Conservation (phyloP, 805 yeast species). For the Candida ficus region DNA sequence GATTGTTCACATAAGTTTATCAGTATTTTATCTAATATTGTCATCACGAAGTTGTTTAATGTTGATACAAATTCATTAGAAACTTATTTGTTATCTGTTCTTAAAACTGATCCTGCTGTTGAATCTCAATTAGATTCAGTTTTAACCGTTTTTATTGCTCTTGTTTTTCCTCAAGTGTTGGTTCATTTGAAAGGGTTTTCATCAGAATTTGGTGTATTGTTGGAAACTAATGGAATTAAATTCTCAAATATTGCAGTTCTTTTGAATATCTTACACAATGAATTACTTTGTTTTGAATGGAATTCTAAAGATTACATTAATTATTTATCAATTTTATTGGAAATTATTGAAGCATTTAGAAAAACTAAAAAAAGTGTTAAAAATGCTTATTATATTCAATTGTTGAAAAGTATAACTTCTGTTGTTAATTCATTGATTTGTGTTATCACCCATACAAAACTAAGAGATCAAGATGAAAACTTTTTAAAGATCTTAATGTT, state of each 20-base stretch:
- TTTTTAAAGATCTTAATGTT: slow-evolving; percentile 26
- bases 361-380: slow-evolving; percentile 13
- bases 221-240: slow-evolving; percentile 16
- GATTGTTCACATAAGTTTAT: slow-evolving; percentile 28
- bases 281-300: slow-evolving; percentile 23
- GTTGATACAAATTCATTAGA: slow-evolving; percentile 19
- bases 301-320: slow-evolving; percentile 23
- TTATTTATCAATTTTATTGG: slow-evolving; percentile 20
- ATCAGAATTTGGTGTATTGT: slow-evolving; percentile 19
- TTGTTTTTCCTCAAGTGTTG: slow-evolving; percentile 26
- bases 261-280: slow-evolving; percentile 16
- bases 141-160: slow-evolving; percentile 16
- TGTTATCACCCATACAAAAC: slow-evolving; percentile 16
- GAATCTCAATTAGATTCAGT: slow-evolving; percentile 12
- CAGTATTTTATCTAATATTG: slow-evolving; percentile 31
- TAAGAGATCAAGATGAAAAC: slow-evolving; percentile 24
- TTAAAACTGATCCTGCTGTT: slow-evolving; percentile 8
- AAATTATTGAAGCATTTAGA: slow-evolving; percentile 20
- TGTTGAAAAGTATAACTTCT: slow-evolving; percentile 14
- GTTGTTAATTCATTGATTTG: slow-evolving; percentile 15
- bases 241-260: slow-evolving; percentile 19
- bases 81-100: slow-evolving; percentile 14
- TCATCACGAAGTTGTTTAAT: slow-evolving; percentile 29
- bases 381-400: slow-evolving; percentile 14
- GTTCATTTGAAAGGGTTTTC: slow-evolving; percentile 26